Percentiles rank a stretch among this genome's conserved stretches.
These are phyloP conservation scores for Pyrenula aspistea DNA, from an alignment of 495 filamentous ascomycete genomes.

Conservation along the genomic window DNA sequence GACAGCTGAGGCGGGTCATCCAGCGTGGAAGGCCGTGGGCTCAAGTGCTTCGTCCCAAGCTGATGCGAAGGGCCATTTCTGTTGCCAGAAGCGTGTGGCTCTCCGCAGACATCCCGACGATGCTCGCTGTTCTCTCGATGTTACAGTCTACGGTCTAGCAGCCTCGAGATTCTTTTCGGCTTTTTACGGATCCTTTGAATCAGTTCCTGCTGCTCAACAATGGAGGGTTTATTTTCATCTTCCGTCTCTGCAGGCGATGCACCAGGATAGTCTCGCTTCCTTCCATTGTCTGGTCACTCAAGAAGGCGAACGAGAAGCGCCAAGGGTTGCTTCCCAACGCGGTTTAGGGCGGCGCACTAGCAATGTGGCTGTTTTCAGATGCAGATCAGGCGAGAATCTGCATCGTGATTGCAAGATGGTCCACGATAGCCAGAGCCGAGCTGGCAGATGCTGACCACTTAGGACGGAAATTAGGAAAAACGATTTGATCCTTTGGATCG, in stretches of 20 bases:
- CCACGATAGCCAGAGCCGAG: background rate
- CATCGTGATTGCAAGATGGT: background rate
- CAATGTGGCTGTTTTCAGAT: background rate
- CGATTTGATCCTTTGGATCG: background rate
- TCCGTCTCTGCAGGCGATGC: no score
- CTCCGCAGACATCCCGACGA: no score
- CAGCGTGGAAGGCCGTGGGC: slow-evolving; percentile 4
- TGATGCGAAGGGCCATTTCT: background rate
- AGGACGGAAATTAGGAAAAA: no score
- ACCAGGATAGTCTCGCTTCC: background rate
- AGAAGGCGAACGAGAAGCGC: background rate
- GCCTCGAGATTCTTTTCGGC: no score
- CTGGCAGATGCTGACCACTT: background rate
- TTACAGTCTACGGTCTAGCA: no score
- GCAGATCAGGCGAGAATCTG: no score
- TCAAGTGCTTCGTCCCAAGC: background rate
- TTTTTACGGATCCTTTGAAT: no score
- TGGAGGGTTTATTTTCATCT: no score
- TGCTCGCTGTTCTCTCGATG: no score
- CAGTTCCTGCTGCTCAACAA: no score
- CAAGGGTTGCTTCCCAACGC: background rate
- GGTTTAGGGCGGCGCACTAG: background rate
- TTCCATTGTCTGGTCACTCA: background rate
- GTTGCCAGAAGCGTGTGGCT: background rate
- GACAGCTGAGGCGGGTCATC: slow-evolving; percentile 5